phyloP scores from a whole-genome alignment of 768 basidiomycete genomes.

The Boletus tomentosulus region DNA sequence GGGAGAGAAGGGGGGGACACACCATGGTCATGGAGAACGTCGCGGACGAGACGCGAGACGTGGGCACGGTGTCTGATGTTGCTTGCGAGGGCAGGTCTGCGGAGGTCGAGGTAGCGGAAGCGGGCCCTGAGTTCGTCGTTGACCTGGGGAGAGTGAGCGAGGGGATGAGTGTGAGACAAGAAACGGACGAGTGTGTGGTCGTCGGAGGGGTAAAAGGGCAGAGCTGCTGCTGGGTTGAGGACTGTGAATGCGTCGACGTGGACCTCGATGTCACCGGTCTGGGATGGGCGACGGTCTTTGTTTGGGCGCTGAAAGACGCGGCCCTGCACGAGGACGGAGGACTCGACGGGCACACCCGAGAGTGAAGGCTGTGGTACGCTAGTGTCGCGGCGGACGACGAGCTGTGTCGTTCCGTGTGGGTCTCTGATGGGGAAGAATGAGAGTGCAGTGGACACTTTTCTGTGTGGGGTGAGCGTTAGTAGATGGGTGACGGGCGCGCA shows the following conservation, averaged over 20 bases:
- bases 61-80: conserved; percentile 80
- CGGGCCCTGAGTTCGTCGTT: conserved; percentile 83
- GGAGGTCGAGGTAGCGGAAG: conserved; percentile 86
- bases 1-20: conserved; percentile 13
- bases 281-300: conserved; percentile 58
- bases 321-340: conserved; percentile 73
- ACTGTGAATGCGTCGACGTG: conserved; percentile 64
- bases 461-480: conserved; percentile 40
- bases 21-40: conserved; percentile 73
- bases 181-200: conserved; percentile 64
- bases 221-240: conserved; percentile 70
- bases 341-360: conserved; percentile 68
- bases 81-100: conserved; percentile 63
- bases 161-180: neutral
- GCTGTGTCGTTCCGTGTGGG: conserved; percentile 71
- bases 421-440: conserved; percentile 89
- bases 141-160: conserved; percentile 43
- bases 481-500: conserved; percentile 18
- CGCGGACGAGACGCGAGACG: conserved; percentile 76
- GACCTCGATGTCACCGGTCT: conserved; percentile 77
- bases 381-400: conserved; percentile 55
- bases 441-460: conserved; percentile 61
- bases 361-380: conserved; percentile 39
- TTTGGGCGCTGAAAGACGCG: conserved; percentile 60
- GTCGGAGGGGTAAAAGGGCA: conserved; percentile 88